These are phyloP conservation scores for Aspergillus nidulans DNA, from an alignment of 495 filamentous ascomycete species.

Conservation along the genomic window DNA sequence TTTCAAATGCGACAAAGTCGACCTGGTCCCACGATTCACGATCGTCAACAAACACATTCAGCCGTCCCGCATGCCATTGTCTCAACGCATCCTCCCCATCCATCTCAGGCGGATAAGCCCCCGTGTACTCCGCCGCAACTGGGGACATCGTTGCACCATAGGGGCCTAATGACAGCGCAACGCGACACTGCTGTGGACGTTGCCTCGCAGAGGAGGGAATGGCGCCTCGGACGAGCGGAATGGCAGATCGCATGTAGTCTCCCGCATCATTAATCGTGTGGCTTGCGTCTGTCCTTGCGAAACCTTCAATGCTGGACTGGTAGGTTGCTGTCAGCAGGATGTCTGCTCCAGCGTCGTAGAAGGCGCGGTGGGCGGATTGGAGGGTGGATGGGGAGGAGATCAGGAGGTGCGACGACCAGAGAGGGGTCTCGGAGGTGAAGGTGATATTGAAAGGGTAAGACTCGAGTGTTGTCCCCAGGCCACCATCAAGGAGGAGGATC, in stretches of 20 bases:
- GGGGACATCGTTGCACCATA: conserved; percentile 64
- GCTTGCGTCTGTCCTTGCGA: conserved; percentile 33
- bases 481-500: conserved; percentile 54
- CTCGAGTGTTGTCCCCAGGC: conserved; percentile 62
- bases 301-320: conserved; percentile 54
- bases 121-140: conserved; percentile 56
- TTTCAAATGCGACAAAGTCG: conserved; percentile 61
- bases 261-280: conserved; percentile 2
- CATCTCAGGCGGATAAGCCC: conserved; percentile 49
- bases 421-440: conserved; percentile 41
- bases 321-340: conserved; percentile 63
- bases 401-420: conserved; percentile 65
- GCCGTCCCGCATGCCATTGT: conserved; percentile 52
- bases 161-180: conserved; percentile 56
- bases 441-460: conserved; percentile 39
- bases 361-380: conserved; percentile 48
- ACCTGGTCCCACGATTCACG: conserved; percentile 29
- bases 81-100: conserved; percentile 36
- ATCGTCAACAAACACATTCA: conserved; percentile 43
- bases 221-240: conserved; percentile 19
- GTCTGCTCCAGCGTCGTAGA: conserved; percentile 50
- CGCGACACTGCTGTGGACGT: conserved; percentile 7
- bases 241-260: conserved; percentile 24
- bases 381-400: conserved; percentile 47
- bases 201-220: conserved; percentile 10